A percentile compares a stretch with the other conserved stretches of the same genome.
Evolutionary conservation across 371 early-diverging fungal species (phyloP).

Genomic region (Mycotypha africana): DNA sequence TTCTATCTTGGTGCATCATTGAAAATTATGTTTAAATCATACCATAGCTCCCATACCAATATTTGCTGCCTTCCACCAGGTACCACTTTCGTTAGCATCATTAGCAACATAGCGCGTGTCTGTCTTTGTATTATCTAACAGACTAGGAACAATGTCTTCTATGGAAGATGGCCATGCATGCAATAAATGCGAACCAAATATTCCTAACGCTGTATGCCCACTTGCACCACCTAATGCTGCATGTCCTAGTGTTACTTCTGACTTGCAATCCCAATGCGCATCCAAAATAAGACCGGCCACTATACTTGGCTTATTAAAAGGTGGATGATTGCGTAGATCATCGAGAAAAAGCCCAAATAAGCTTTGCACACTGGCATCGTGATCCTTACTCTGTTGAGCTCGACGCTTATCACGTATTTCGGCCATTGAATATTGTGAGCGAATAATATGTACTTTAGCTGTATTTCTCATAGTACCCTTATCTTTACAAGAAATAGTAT

Average conservation of each 20-base stretch:
- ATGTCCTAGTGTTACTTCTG: conserved; percentile 50
- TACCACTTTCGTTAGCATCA: conserved; percentile 54
- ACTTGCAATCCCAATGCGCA: conserved; percentile 51
- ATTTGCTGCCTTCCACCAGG: conserved; percentile 54
- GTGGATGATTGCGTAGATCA: conserved; percentile 33
- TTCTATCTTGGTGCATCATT: no score
- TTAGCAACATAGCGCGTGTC: conserved; percentile 53
- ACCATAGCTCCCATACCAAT: conserved; percentile 69
- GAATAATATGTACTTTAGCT: conserved; percentile 53
- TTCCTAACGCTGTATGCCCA: conserved; percentile 44
- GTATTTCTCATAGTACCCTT: conserved; percentile 31
- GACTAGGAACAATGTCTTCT: conserved; percentile 50
- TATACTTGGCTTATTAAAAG: conserved; percentile 34
- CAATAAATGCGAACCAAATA: conserved; percentile 64
- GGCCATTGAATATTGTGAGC: conserved; percentile 39
- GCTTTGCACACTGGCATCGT: conserved; percentile 11
- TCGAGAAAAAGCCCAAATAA: conserved; percentile 46
- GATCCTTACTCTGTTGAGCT: conserved; percentile 53
- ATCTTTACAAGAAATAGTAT: conserved; percentile 43
- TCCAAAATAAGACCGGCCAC: conserved; percentile 56
- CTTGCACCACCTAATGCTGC: conserved; percentile 63
- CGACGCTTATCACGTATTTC: conserved; percentile 53
- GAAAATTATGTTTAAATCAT: background rate
- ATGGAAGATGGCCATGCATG: conserved; percentile 63
- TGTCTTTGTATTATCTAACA: conserved; percentile 50